Base-by-base conservation (phyloP, 169 alveolate species). In the Plasmodium falciparum region DNA sequence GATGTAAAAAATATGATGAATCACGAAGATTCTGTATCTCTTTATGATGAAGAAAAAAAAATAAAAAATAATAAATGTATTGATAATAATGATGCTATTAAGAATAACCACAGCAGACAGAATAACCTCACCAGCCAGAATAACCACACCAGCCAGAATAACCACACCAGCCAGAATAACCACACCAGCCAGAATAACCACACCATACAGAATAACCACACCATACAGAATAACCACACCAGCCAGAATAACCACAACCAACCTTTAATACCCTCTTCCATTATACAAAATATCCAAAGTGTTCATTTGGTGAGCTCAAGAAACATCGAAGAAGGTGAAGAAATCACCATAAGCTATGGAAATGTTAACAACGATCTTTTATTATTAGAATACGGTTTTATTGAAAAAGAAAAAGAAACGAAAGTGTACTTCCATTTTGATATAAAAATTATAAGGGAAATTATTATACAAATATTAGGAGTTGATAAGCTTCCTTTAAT, bases 371-470 rank as follows among this genome's bases (percentile, higher is more conserved):
- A 83, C 49, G 91, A 83, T 50, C 85, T 83, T 17, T 49, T 83
- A n/a, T 85, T 83, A 39, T 29, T 83, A 22, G 91, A 83, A 70
- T 83, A 83, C 54, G 91, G 91, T 56, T 83, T 83, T 70, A 29
- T 83, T 20, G 74, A 69, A 54, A 67, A 83, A 33, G 47, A 39
- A 39, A 61, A 69, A 58, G 43, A 15, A n/a, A 69, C 73, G 39
- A 83, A 70, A 11, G 86, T 83, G 2, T 83, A 83, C 33, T 83
- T 83, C 45, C 15, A 83, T 69, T 83, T 83, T 70, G 91, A 83
- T 70, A 59, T 83, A 47, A 83, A 71, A 58, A 83, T 83, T 24
- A 63, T 83, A 58, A 69, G 91, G 61, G 91, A 83, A 26, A 67
- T 83, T 39, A 70, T 83, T 58, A 52, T 83, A 54, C 91, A 83